Evolutionary conservation across 805 yeast species (phyloP), one percentile per base, ranked within the genome.

Genomic region (Saccharomycopsis malanga): DNA sequence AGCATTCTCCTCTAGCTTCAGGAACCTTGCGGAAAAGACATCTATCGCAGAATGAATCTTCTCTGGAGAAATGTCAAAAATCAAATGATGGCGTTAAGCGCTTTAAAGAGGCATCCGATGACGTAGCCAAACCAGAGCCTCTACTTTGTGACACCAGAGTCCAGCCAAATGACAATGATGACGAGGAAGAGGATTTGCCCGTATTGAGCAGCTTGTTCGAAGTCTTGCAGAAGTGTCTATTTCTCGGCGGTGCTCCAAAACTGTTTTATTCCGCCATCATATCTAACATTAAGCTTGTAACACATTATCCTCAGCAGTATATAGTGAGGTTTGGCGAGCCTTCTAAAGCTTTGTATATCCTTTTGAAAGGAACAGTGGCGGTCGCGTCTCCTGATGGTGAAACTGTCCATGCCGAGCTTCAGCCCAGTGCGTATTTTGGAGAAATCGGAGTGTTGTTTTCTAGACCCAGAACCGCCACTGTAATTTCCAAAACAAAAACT

Each of bases 341-440:
- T 1, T 79, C 87, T 2, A 74, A 73, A 54, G 75, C 89, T 18
- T 82, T 84, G 86, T 83, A 82, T 58, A 83, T 91, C 88, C 79
- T 83, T 34, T 61, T 83, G 14, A 74, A 83, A 56, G 93, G 93
- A 2, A 72, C 80, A 0, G 91, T 83, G 2, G 77, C 79, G n/a
- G 87, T 84, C 10, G 77, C 87, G 0, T 78, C 86, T 12, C 74
- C 84, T 1, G 93, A 83, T 58, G 89, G 87, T 24, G 91, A 83
- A 62, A 74, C 84, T 3, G 70, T 78, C 3, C 81, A 79, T 56
- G 88, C 89, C 1, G 87, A 81, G 58, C 64, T 46, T 12, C 34
- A 37, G 20, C 46, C 50, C 3, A 91, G 91, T 2, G 71, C 81
- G 18, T 82, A 80, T 53, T 84, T 83, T 59, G 93, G 93, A 12